Evolutionary conservation across 2,329 filamentous ascomycete genomes (phyloP).

Genomic region (Blastomyces silverae): DNA sequence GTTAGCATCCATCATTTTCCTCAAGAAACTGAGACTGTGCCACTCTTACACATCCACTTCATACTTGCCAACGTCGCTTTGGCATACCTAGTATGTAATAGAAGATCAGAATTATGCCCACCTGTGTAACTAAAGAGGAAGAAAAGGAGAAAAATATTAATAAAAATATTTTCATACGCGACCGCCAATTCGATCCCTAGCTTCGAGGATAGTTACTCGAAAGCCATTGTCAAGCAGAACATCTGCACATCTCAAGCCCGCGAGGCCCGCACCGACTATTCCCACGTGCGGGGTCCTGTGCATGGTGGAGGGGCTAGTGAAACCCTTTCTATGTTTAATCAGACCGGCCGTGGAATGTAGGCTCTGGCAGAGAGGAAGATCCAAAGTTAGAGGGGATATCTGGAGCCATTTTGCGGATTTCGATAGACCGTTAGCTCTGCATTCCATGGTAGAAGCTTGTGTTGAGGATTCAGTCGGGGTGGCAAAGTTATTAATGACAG

Average conservation of each 20-base stretch:
- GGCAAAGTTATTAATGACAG: not conserved
- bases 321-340: slow-evolving; percentile 7
- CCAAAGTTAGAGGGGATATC: slow-evolving; percentile 14
- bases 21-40: not conserved
- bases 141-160: not conserved
- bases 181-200: slow-evolving; percentile 52
- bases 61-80: slow-evolving; percentile 44
- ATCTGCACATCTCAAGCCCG: slow-evolving; percentile 55
- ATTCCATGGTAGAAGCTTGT: slow-evolving; percentile 19
- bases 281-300: slow-evolving; percentile 47
- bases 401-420: slow-evolving; percentile 19
- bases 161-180: slow-evolving; percentile 38
- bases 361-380: slow-evolving; percentile 11
- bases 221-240: slow-evolving; percentile 50
- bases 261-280: slow-evolving; percentile 55
- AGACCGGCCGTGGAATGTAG: not conserved
- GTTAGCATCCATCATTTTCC: not conserved
- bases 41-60: slow-evolving; percentile 51
- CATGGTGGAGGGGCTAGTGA: slow-evolving; percentile 24
- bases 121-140: not conserved
- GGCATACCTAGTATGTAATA: slow-evolving; percentile 40
- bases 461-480: not conserved
- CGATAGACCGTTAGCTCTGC: slow-evolving; percentile 22
- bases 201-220: slow-evolving; percentile 56
- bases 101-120: slow-evolving; percentile 24